phyloP scores from a whole-genome alignment of 2,329 filamentous ascomycete species.

The Teratosphaeria gauchensis region DNA sequence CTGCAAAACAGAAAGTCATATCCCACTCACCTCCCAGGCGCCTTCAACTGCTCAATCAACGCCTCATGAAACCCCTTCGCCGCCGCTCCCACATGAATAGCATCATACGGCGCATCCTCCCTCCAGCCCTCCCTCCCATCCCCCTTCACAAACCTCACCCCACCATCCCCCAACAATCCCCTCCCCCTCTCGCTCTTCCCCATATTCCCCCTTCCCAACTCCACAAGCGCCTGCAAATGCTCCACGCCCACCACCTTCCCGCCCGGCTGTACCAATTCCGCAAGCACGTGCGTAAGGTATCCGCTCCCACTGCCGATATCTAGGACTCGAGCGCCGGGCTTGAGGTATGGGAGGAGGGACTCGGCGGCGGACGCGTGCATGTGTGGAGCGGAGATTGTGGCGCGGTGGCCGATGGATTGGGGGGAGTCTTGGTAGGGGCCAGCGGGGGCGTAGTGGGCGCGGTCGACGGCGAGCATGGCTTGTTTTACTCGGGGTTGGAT shows the following conservation, averaged over 20 bases:
- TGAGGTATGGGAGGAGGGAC: conserved; percentile 49
- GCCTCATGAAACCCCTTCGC: conserved; percentile 62
- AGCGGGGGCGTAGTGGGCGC: conserved; percentile 68
- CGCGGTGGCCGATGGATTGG: conserved; percentile 56
- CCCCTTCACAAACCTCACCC: conserved; percentile 61
- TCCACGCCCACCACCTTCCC: conserved; percentile 40
- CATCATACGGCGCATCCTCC: conserved; percentile 61
- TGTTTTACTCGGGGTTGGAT: conserved; percentile 59
- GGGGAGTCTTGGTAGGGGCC: conserved; percentile 65
- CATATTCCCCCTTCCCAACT: conserved; percentile 33
- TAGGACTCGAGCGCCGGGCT: conserved; percentile 40
- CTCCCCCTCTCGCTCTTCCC: conserved; percentile 35
- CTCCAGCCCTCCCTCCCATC: conserved; percentile 47
- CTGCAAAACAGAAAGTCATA: too few species aligned
- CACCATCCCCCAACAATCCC: conserved; percentile 52
- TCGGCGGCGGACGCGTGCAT: conserved; percentile 62
- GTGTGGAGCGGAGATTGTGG: conserved; percentile 64
- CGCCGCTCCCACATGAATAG: conserved; percentile 89
- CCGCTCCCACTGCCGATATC: conserved; percentile 43
- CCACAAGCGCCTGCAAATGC: conserved; percentile 39
- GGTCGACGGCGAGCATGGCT: conserved; percentile 78
- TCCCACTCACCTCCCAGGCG: conserved; percentile 54
- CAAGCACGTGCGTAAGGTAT: conserved; percentile 83
- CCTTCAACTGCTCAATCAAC: conserved; percentile 66
- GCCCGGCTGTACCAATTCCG: conserved; percentile 55